Evolutionary conservation across 2,329 filamentous ascomycete genomes (phyloP), one percentile per base, ranked within the genome.

Genomic region (Pleurostoma richardsiae): DNA sequence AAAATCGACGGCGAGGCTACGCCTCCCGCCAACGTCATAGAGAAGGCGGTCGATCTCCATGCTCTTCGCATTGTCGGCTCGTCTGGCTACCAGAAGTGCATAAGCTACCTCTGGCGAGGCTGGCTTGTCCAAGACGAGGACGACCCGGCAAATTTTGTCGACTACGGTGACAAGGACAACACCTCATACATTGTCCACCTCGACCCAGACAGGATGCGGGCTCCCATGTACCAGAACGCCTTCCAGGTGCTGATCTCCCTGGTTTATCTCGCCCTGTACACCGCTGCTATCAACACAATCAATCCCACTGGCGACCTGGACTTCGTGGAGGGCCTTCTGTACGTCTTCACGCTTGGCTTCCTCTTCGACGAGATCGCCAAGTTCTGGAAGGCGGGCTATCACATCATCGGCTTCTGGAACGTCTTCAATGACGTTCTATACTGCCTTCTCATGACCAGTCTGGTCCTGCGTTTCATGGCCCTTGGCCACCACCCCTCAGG

Each of bases 91-190:
- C 94, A 97, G 55, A 96, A 95, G 69, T 97, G 92, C 62, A 90
- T 97, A 59, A 82, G 78, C 52, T 90, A 95, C 61, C 82, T 99
- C 6, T 99, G 94, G 94, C 82, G 83, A 51, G 94, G 94, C 27
- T 99, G 94, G 94, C 74, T 97, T 6, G 84, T 96, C n/a, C 94
- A 99, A 64, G 90, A 96, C 55, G 90, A 96, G 57, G 78, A 91
- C 43, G 91, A 97, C 56, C 87, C 92, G 0, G 83, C 85, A n/a
- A 83, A 83, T 44, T 99, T 99, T 62, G 79, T 96, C 45, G 85
- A 91, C 60, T 99, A 95, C 72, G 82, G 85, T 56, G 76, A 89
- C 49, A 90, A 90, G 62, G 88, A 85, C 49, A 88, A 91, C 62
- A 83, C 82, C 2, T 78, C 74, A 40, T 95, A 94, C 66, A 80